Evolutionary conservation across 257 asterid species (phyloP), one percentile per base, ranked within the genome.

Genomic region (Fraxinus excelsior): DNA sequence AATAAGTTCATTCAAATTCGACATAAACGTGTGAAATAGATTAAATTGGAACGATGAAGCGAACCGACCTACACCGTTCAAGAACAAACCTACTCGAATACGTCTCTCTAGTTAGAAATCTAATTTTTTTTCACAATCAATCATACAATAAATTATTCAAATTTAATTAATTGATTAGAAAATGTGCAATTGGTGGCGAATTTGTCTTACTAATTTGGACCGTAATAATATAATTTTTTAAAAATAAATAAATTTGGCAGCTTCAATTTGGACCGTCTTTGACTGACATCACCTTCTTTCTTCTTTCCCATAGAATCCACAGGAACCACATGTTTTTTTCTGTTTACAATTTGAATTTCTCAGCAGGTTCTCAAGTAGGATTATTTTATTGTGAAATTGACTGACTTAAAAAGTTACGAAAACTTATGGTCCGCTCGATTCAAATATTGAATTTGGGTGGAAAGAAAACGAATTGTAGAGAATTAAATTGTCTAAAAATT

Each of bases 261-360:
- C 31, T 29, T 29, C 3, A 29, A 29, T 29, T 29, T 29, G 32
- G 2, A n/a, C n/a, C n/a, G 32, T 29, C 32, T 29, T 29, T 71
- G 77, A 71, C 81, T 62, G 46, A 62, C 26, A 25, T 25, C 71
- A 37, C 35, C 58, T 35, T 74, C 70, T 44, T 62, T 49, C 44
- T 26, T 64, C 12, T 31, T 9, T 26, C 16, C 67, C 29, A 8
- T 29, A 32, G 58, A 62, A 46, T 64, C 72, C 56, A 38, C 70
- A 37, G 65, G 71, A 67, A 4, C n/a, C 29, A 31, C 56, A n/a
- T 5, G 31, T 62, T 62, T 25, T 25, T 2, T 40, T 40, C 46
- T 9, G 13, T 38, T 3, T 51, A 3, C 18, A 13, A 19, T n/a
- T 56, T 37, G 21, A 49, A 40, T 40, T 40, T 40, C 46, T 2